A percentile compares a stretch with the other conserved stretches of the same genome.
phyloP scores from a whole-genome alignment of 768 basidiomycete species.

The Leccinum barrowsii region DNA sequence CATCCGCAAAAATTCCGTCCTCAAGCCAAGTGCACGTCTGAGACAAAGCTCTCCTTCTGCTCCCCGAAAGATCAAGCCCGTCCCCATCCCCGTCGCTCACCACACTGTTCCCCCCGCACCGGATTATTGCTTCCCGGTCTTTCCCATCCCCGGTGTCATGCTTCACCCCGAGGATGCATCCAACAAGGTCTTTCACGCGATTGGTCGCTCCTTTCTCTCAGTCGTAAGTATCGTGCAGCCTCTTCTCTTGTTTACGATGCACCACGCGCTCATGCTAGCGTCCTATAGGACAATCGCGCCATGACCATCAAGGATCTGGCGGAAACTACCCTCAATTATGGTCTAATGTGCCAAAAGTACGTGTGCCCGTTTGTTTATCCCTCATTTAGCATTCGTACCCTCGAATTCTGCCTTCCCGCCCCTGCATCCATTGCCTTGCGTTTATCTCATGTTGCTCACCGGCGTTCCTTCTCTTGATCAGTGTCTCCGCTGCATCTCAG shows the following conservation, averaged over 20 bases:
- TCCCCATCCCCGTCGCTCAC: slow-evolving; percentile 24
- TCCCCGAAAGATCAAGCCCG: slow-evolving; percentile 32
- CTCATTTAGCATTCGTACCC: slow-evolving; percentile 8
- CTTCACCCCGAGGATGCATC: slow-evolving; percentile 72
- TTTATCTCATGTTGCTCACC: slow-evolving; percentile 15
- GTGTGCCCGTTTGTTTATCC: slow-evolving; percentile 24
- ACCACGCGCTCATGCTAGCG: slow-evolving; percentile 10
- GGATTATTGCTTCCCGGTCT: slow-evolving; percentile 34
- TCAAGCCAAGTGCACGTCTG: slow-evolving; percentile 51
- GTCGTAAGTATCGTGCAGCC: slow-evolving; percentile 47
- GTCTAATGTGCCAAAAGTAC: slow-evolving; percentile 75
- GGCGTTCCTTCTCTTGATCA: slow-evolving; percentile 23
- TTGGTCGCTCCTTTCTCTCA: slow-evolving; percentile 69
- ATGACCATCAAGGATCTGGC: slow-evolving; percentile 87
- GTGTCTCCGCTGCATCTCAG: slow-evolving; percentile 75
- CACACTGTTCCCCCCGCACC: slow-evolving; percentile 14
- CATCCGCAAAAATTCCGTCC: slow-evolving; percentile 48
- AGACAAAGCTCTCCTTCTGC: slow-evolving; percentile 41
- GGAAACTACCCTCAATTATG: slow-evolving; percentile 60
- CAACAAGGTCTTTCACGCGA: slow-evolving; percentile 70
- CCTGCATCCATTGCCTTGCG: slow-evolving; percentile 7
- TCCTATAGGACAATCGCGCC: slow-evolving; percentile 65
- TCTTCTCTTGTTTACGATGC: slow-evolving; percentile 15
- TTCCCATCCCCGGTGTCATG: slow-evolving; percentile 61
- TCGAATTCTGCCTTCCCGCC: slow-evolving; percentile 5